Evolutionary conservation across 495 filamentous ascomycete genomes (phyloP).

Genomic region (Filosporella fistucella): DNA sequence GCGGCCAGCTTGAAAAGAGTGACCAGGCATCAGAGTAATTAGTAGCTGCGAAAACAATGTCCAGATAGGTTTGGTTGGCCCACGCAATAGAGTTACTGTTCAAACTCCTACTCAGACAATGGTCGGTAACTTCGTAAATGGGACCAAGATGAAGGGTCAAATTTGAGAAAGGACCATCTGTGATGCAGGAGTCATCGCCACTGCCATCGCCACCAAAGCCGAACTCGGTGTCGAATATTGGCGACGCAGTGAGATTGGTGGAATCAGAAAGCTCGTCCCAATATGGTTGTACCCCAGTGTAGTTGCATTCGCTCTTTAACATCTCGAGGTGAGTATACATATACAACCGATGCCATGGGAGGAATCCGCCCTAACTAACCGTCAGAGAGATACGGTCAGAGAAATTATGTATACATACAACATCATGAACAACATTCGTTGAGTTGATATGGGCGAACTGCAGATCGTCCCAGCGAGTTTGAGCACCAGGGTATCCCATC

Average conservation of each 20-base stretch:
- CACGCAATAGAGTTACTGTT: too few species aligned
- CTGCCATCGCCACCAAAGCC: constrained; percentile 11
- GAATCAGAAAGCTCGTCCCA: constrained; percentile 11
- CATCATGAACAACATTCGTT: neutral
- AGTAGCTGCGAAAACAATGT: neutral
- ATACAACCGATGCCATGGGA: constrained; percentile 70
- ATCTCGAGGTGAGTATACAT: constrained; percentile 59
- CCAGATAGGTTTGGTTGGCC: constrained; percentile 1
- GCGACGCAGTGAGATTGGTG: neutral
- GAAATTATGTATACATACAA: too few species aligned
- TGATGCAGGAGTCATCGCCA: neutral
- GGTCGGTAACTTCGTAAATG: constrained; percentile 5
- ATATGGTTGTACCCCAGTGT: constrained; percentile 37
- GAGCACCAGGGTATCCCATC: neutral
- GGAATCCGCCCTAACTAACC: constrained; percentile 45
- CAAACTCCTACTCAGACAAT: neutral
- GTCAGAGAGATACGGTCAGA: too few species aligned
- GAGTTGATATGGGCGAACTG: neutral
- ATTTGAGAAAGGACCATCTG: constrained; percentile 21
- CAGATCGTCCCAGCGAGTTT: neutral
- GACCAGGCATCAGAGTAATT: constrained; percentile 7
- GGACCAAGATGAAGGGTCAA: constrained; percentile 14
- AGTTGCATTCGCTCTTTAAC: constrained; percentile 60
- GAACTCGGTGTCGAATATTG: neutral
- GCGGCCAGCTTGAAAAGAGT: constrained; percentile 14